Percentiles rank a stretch among this genome's conserved stretches.
These are phyloP conservation scores for Leccinum uliginosum DNA, from an alignment of 768 basidiomycete species.

Conservation along the genomic window DNA sequence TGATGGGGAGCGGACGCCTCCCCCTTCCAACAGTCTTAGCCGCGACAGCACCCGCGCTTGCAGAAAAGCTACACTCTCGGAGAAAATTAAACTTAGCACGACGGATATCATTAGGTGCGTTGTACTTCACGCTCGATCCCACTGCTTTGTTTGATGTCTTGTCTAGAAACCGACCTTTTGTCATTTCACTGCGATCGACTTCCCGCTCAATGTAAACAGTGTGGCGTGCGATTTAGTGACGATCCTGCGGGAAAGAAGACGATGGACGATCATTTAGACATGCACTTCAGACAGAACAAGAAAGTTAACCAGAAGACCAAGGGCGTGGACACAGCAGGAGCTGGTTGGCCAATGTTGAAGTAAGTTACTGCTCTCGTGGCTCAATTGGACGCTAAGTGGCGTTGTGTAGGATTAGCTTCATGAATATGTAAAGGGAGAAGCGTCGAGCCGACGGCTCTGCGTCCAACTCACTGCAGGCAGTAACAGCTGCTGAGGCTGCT, in stretches of 20 bases:
- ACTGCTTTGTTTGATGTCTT: conserved; percentile 18
- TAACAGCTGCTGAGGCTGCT: conserved; percentile 58
- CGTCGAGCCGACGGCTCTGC: conserved; percentile 52
- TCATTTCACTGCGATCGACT: conserved; percentile 74
- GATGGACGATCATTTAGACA: conserved; percentile 87
- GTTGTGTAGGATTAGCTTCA: conserved; percentile 78
- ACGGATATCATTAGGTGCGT: conserved; percentile 67
- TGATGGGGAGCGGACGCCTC: conserved; percentile 24
- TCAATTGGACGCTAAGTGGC: conserved; percentile 9
- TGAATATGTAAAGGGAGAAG: conserved; percentile 75
- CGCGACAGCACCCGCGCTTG: conserved; percentile 55
- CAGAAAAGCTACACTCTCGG: conserved; percentile 52
- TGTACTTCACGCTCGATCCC: conserved; percentile 12
- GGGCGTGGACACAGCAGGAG: conserved; percentile 86
- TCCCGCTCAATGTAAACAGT: conserved; percentile 87
- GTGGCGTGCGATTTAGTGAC: conserved; percentile 83
- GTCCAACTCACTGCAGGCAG: conserved; percentile 50
- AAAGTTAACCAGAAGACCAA: conserved; percentile 58
- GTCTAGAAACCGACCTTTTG: conserved; percentile 47
- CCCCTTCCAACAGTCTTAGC: conserved; percentile 33
- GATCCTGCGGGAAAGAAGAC: conserved; percentile 64
- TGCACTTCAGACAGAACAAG: conserved; percentile 93
- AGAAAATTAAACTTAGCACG: conserved; percentile 58
- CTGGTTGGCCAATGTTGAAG: conserved; percentile 83
- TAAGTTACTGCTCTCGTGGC: conserved; percentile 29